Evolutionary conservation across 352 stramenopile genomes (phyloP), one percentile per base, ranked within the genome.

Genomic region (Phytophthora sojae): DNA sequence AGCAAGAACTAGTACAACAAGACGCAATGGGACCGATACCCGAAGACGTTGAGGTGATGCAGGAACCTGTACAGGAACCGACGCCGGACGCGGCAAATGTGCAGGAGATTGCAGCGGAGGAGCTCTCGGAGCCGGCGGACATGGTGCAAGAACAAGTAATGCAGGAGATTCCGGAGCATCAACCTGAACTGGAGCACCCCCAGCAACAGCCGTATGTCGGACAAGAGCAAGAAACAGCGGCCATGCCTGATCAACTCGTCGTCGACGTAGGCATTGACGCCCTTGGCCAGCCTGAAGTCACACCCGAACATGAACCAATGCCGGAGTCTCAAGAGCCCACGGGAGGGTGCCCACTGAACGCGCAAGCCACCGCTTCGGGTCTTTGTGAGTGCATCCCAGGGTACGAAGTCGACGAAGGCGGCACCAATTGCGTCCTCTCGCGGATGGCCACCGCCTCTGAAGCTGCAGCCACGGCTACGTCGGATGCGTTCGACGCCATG

Each of bases 361-460:
- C 84, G 1, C 62, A 75, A 5, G 51, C 69, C 8, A 67, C 67
- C 17, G 64, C 21, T 14, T 49, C 82, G 4, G 81, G 79, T 1
- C 57, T 80, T 12, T 90, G 82, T 55, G 82, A 86, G 61, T 88
- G 82, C 49, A 61, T 80, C 8, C 59, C 44, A 11, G 80, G 76
- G 2, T 92, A 81, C 52, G 70, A 80, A 23, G 45, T 74, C 3
- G 83, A 80, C 30, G 30, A 51, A 23, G 19, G 59, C 23, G 76
- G 61, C 4, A 72, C 51, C 17, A 60, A 25, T 37, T 90, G 81
- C n/a, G 76, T 89, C 6, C 69, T 80, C 11, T 65, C 67, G 7
- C 56, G 50, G 15, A 69, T 76, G 57, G 12, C 17, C 9, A 72
- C 69, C 2, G 55, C 52, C 7, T 44, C 56, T 25, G 56, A 71